A percentile compares a stretch with the other conserved stretches of the same genome.
These are phyloP conservation scores for Senecio squalidus DNA, from an alignment of 140 eudicot genomes.

Conservation along the genomic window DNA sequence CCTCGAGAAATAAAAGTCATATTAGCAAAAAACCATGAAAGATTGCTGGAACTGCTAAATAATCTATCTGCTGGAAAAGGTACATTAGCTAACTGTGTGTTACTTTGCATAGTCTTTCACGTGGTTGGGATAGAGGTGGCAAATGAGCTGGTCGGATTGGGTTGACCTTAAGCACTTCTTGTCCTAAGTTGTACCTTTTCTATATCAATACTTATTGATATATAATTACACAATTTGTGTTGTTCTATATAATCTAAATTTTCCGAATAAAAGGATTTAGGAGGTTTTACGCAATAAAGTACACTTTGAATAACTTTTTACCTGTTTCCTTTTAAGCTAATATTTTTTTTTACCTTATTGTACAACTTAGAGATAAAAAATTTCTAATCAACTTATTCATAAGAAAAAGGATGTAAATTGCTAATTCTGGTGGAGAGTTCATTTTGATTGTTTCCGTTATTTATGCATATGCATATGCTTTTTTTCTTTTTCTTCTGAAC, in stretches of 20 bases:
- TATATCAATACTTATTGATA: background rate
- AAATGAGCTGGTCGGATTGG: background rate
- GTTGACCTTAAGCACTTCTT: background rate
- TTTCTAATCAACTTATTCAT: background rate
- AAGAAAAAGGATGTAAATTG: background rate
- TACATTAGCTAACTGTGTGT: slow-evolving; percentile 16
- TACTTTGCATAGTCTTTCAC: background rate
- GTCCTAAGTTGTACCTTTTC: no score
- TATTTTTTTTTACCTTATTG: background rate
- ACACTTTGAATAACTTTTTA: background rate
- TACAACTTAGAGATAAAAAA: background rate
- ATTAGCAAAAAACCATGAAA: slow-evolving; percentile 83
- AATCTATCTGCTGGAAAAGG: slow-evolving; percentile 88
- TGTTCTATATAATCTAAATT: background rate
- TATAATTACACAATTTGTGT: background rate
- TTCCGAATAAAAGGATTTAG: background rate
- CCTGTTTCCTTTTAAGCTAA: background rate
- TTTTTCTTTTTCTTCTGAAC: background rate
- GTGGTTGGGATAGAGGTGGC: no score
- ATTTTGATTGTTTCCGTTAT: background rate
- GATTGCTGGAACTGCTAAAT: slow-evolving; percentile 64
- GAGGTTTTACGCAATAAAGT: background rate
- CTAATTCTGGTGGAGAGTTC: background rate
- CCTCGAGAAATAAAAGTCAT: slow-evolving; percentile 90
- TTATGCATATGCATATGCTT: slow-evolving; percentile 14